Evolutionary conservation across 352 stramenopile genomes (phyloP).

Genomic region (Phytophthora foliorum): DNA sequence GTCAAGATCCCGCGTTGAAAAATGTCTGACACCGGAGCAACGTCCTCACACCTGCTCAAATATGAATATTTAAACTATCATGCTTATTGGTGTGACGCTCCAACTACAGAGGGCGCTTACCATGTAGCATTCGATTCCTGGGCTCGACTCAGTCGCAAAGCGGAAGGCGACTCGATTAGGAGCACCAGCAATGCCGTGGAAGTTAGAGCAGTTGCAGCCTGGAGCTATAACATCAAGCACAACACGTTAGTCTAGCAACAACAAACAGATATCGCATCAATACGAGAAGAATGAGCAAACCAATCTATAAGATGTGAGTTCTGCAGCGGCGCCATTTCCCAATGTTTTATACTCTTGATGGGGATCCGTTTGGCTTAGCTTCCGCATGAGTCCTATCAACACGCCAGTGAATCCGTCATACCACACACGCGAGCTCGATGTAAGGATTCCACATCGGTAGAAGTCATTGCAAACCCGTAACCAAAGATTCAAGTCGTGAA

Average conservation of each 20-base stretch:
- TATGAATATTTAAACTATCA: neutral
- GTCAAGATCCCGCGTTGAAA: slow-evolving; percentile 36
- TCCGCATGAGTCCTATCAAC: slow-evolving; percentile 60
- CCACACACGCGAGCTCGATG: slow-evolving; percentile 24
- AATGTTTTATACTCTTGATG: slow-evolving; percentile 32
- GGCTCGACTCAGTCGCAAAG: slow-evolving; percentile 50
- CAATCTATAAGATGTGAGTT: slow-evolving; percentile 31
- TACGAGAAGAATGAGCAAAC: slow-evolving; percentile 11
- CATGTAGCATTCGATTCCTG: slow-evolving; percentile 48
- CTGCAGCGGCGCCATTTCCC: slow-evolving; percentile 7
- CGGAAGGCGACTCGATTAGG: slow-evolving; percentile 53
- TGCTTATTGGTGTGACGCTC: neutral
- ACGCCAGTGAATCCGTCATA: slow-evolving; percentile 46
- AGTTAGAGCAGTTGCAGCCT: slow-evolving; percentile 40
- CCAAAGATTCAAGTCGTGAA: slow-evolving; percentile 17
- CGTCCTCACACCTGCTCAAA: slow-evolving; percentile 36
- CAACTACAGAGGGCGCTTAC: slow-evolving; percentile 23
- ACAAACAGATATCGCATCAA: neutral
- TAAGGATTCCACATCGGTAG: slow-evolving; percentile 31
- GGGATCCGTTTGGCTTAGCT: slow-evolving; percentile 39
- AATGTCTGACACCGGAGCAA: slow-evolving; percentile 23
- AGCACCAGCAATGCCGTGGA: slow-evolving; percentile 46
- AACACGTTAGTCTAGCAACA: slow-evolving; percentile 1
- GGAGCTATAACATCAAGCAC: slow-evolving; percentile 34
- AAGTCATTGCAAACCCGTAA: neutral